Base-by-base conservation (phyloP, 345 rosid genomes). In the Rhodamnia rubescens region DNA sequence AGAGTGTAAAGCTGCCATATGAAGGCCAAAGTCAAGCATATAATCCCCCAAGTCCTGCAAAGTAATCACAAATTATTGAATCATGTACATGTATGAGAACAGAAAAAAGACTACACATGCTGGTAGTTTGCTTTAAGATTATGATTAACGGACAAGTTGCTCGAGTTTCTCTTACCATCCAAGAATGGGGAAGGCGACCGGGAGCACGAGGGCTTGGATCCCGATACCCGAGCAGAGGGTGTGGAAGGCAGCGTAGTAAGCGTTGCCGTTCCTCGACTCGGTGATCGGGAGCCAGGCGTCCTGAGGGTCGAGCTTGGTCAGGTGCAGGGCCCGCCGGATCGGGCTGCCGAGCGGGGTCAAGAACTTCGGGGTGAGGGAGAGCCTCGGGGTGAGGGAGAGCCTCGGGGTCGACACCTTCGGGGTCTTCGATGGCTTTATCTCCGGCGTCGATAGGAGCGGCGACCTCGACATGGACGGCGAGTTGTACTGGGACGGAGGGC, bases 221-320 rank as follows among this genome's bases (percentile, higher is more conserved):
- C 98, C 97, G 85, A 97, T 91, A 12, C 99, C 98, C 0, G 98
- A 94, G 85, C 98, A 97, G 7, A 95, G 97, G 82, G 92, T 92
- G 54, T 95, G 98, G 91, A 95, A 94, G 81, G 95, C 96, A 1
- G 97, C 96, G 74, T 96, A 95, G 83, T 83, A 92, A 12, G 94
- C 90, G 84, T 95, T 97, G 7, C 98, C 98, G 64, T 95, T 94
- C 83, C 98, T 87, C 3, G 99, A 97, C 88, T 95, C 97, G 6
- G 98, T 97, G 85, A 97, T 95, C 2, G 98, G 98, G 52, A 97
- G 93, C 99, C 99, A 97, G 21, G 97, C 97, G 49, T 94, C 95
- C 13, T 88, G 89, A 42, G 95, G 94, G 80, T 93, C 95, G 26
- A 93, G 93, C 91, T 85, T 94, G 0, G 97, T 94, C 20, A 92